Evolutionary conservation across 345 rosid genomes (phyloP).

Genomic region (Barbarea vulgaris): DNA sequence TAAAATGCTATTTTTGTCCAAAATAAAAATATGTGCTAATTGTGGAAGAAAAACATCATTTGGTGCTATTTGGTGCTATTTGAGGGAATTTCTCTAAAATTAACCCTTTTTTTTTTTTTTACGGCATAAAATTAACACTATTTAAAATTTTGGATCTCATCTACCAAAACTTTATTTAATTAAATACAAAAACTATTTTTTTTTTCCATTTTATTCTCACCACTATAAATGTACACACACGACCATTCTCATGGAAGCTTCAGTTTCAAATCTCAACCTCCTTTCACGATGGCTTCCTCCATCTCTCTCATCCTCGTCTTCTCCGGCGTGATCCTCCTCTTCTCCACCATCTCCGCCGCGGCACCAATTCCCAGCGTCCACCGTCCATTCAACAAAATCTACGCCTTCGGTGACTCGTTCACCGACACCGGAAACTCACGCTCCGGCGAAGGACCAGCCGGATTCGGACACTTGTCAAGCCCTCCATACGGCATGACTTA

Average conservation of each 20-base stretch:
- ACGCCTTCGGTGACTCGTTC: slow-evolving; percentile 91
- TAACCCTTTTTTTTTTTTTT: no score
- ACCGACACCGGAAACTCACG: slow-evolving; percentile 95
- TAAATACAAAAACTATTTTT: not conserved
- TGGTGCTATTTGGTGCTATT: no score
- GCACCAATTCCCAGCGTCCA: not conserved
- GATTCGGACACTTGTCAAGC: slow-evolving; percentile 79
- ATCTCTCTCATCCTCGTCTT: slow-evolving; percentile 22
- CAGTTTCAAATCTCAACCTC: slow-evolving; percentile 19
- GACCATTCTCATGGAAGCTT: slow-evolving; percentile 6
- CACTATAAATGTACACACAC: not conserved
- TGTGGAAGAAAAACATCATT: no score
- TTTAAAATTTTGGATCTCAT: slow-evolving; percentile 1
- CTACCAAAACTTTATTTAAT: not conserved
- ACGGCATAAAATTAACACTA: not conserved
- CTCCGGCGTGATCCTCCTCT: slow-evolving; percentile 31
- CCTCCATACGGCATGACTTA: slow-evolving; percentile 78
- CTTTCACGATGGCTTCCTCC: slow-evolving; percentile 35
- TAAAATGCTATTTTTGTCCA: no score
- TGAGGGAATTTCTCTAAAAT: no score
- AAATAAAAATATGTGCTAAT: no score
- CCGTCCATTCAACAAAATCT: slow-evolving; percentile 69
- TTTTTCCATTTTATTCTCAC: not conserved
- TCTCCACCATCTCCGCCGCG: slow-evolving; percentile 22
- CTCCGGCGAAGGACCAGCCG: slow-evolving; percentile 63